A percentile compares a stretch with the other conserved stretches of the same genome.
phyloP scores from a whole-genome alignment of 2,329 filamentous ascomycete genomes.

The Coniochaeta hoffmannii region DNA sequence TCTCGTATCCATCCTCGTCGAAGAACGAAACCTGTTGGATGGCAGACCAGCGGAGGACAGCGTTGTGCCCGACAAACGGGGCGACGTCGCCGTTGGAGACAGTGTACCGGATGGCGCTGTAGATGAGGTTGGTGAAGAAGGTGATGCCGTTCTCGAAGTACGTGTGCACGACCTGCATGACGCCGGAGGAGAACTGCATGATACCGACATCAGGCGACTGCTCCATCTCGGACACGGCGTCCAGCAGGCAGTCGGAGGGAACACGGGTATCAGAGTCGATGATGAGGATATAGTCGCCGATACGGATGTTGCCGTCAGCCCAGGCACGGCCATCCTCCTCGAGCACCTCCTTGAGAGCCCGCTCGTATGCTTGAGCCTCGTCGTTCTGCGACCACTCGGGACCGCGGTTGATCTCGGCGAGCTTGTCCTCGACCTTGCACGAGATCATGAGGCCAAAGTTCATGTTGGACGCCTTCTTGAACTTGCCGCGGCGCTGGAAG shows the following conservation, averaged over 20 bases:
- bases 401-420: slow-evolving; percentile 47
- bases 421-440: slow-evolving; percentile 63
- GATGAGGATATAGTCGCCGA: slow-evolving; percentile 76
- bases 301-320: slow-evolving; percentile 79
- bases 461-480: slow-evolving; percentile 68
- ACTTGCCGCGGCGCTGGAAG: slow-evolving; percentile 57
- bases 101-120: slow-evolving; percentile 70
- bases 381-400: slow-evolving; percentile 61
- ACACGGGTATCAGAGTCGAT: slow-evolving; percentile 78
- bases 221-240: slow-evolving; percentile 77
- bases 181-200: slow-evolving; percentile 69
- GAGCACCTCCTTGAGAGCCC: slow-evolving; percentile 57
- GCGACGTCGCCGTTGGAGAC: slow-evolving; percentile 71
- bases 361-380: slow-evolving; percentile 59
- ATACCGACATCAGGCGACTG: slow-evolving; percentile 71
- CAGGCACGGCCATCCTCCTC: slow-evolving; percentile 63
- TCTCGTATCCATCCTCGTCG: slow-evolving; percentile 65
- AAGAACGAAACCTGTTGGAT: slow-evolving; percentile 66
- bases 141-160: slow-evolving; percentile 67
- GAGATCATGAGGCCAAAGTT: slow-evolving; percentile 63
- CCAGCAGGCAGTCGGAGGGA: slow-evolving; percentile 67
- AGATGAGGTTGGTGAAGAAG: slow-evolving; percentile 68
- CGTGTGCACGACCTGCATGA: slow-evolving; percentile 71
- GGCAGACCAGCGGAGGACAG: slow-evolving; percentile 67
- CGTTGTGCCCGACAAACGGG: slow-evolving; percentile 77